Evolutionary conservation across 768 basidiomycete species (phyloP).

Genomic region (Leccinum ochraceum): DNA sequence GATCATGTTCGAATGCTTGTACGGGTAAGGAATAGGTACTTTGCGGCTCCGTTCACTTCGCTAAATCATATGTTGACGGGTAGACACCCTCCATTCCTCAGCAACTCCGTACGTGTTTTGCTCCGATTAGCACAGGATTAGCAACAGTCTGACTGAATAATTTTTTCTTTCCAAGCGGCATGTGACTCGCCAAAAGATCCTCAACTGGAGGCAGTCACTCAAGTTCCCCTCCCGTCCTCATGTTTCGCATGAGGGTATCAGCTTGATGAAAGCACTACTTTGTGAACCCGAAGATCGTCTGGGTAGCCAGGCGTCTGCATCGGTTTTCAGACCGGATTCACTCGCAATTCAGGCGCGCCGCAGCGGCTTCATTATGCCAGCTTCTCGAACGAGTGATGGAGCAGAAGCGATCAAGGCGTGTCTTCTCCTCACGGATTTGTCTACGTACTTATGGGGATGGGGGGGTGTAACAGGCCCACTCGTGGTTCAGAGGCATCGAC

Average conservation of each 20-base stretch:
- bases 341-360: conserved; percentile 72
- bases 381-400: conserved; percentile 69
- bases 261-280: conserved; percentile 84
- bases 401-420: conserved; percentile 84
- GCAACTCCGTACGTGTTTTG: conserved; percentile 71
- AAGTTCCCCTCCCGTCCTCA: conserved; percentile 84
- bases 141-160: conserved; percentile 14
- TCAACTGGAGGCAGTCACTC: conserved; percentile 90
- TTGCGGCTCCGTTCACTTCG: conserved; percentile 28
- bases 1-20: conserved; percentile 95
- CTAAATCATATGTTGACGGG: conserved; percentile 25
- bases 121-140: conserved; percentile 22
- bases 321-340: conserved; percentile 74
- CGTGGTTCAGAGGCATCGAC: conserved; percentile 91
- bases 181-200: conserved; percentile 94
- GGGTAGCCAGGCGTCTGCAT: conserved; percentile 69
- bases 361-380: conserved; percentile 65
- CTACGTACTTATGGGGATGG: conserved; percentile 19
- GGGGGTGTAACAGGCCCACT: conserved; percentile 59
- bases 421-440: conserved; percentile 19
- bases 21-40: conserved; percentile 60
- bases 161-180: conserved; percentile 59
- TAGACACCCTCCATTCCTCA: conserved; percentile 95
- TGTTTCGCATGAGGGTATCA: conserved; percentile 84
- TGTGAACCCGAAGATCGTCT: conserved; percentile 97